Base-by-base conservation (phyloP, 2,329 filamentous ascomycete species). In the Alternaria arbusti region DNA sequence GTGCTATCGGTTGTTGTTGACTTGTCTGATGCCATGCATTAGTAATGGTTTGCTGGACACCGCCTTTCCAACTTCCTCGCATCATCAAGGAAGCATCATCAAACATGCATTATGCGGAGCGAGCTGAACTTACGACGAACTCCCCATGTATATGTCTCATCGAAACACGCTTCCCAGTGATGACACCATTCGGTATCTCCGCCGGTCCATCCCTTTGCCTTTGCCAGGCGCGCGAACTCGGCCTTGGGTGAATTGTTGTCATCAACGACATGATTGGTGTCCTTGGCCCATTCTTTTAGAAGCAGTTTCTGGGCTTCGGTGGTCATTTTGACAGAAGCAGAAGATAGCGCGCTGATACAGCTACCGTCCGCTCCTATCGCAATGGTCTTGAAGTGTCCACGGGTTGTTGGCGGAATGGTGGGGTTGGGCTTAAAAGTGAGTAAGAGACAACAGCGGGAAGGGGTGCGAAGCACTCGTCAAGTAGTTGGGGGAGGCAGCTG, bases 151-250 rank as follows among this genome's bases (percentile, higher is more conserved):
- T 71, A 72, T 2, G 47, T 22, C 22, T 73, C 66, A 1, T 50
- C 57, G 40, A 74, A 75, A 43, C 69, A 73, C 13, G 50, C 32
- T 32, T 60, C 13, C 70, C 72, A 73, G 32, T 65, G 49, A 12
- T 12, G 4, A 12, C 61, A 61, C 71, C 72, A 74, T 5, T 63
- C 36, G 13, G 20, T 32, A 54, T 66, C 64, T 6, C 66, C 70
- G 15, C 64, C 67, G 3, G 59, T 57, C 73, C 73, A 75, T 9
- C 68, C 67, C 50, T 65, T 67, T 43, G 50, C 50, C 43, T 66
- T 61, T 5, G 69, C 72, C n/a, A 75, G 52, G 17, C 69, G 69
- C 12, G 62, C 65, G 46, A 75, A 75, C 43, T 74, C 71, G 23
- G 65, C 67, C 30, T 71, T 71, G 7, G 69, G 67, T 8, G 64